Evolutionary conservation across 768 basidiomycete species (phyloP), one percentile per base, ranked within the genome.

Genomic region (Lactarius akahatsu): DNA sequence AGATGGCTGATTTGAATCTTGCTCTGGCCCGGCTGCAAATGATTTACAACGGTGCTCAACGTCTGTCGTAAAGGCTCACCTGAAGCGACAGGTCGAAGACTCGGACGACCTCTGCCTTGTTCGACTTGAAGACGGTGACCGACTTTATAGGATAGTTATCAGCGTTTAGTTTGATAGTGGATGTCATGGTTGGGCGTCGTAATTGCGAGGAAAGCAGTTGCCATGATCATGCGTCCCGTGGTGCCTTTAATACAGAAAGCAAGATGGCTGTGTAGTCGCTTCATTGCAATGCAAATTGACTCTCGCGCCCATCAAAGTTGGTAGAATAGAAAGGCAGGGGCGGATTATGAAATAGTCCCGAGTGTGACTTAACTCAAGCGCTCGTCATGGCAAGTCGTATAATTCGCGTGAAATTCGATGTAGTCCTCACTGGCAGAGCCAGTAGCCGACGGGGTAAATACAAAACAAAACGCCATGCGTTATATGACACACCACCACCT

Each of bases 121-220:
- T 76, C 9, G 83, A 83, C 73, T 83, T 84, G 76, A 84, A 85
- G 43, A 87, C 77, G 0, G 84, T 86, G 1, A 85, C 83, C 10
- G 83, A 81, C 67, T 83, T 81, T 69, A 88, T 80, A 1, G 82
- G 73, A 59, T 79, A 74, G 0, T 82, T 79, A n/a, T 77, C 71
- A 20, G 66, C 66, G 34, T 67, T 38, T 18, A 67, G 57, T 34
- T 23, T 63, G 57, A 63, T 59, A 57, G 38, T 59, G 30, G 57
- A 38, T 10, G 57, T 54, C 66, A 67, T 63, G 13, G 40, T 38
- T 45, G 9, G n/a, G 43, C 11, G 41, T 36, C 26, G 4, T 11
- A 23, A 61, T 34, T 41, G 23, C 15, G 45, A 57, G 28, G 54
- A 30, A 55, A 16, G 32, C 7, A 9, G 13, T 30, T 8, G 26